Conservation (phyloP, 352 stramenopile genomes). For the Phytophthora gonapodyides region DNA sequence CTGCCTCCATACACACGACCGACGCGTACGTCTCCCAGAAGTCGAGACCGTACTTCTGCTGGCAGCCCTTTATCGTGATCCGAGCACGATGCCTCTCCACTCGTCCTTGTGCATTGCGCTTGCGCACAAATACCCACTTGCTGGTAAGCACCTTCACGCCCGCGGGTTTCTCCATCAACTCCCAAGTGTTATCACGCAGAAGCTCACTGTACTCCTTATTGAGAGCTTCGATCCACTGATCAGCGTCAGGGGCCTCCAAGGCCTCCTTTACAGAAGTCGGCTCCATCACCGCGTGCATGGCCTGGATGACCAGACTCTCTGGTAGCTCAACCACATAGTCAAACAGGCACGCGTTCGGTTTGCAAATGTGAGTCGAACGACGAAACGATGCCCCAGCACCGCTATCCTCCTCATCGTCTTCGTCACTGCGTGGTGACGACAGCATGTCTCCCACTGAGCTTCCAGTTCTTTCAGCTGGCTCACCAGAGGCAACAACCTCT, state of each 20-base stretch:
- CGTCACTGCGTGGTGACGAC: background rate
- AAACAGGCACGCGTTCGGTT: background rate
- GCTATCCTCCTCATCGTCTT: conserved; percentile 3
- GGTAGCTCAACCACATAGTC: background rate
- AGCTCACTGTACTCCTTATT: no score
- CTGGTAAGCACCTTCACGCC: background rate
- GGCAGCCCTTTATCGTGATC: conserved; percentile 11
- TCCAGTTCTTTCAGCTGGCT: background rate
- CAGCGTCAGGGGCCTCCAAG: conserved; percentile 1
- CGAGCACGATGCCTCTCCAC: background rate
- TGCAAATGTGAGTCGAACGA: background rate
- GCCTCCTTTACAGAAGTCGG: background rate
- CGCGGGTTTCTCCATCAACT: background rate
- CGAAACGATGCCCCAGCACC: conserved; percentile 14
- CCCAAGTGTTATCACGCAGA: no score
- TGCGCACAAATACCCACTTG: conserved; percentile 10
- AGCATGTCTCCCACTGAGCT: background rate
- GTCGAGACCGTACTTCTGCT: conserved; percentile 1
- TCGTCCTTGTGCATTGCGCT: background rate
- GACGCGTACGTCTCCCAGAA: conserved; percentile 15
- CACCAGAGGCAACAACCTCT: conserved; percentile 5
- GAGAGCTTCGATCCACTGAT: no score
- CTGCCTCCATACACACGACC: conserved; percentile 5
- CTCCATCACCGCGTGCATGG: background rate
- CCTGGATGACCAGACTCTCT: conserved; percentile 1